Evolutionary conservation across 768 basidiomycete species (phyloP).

Genomic region (Pisolithus microcarpus): DNA sequence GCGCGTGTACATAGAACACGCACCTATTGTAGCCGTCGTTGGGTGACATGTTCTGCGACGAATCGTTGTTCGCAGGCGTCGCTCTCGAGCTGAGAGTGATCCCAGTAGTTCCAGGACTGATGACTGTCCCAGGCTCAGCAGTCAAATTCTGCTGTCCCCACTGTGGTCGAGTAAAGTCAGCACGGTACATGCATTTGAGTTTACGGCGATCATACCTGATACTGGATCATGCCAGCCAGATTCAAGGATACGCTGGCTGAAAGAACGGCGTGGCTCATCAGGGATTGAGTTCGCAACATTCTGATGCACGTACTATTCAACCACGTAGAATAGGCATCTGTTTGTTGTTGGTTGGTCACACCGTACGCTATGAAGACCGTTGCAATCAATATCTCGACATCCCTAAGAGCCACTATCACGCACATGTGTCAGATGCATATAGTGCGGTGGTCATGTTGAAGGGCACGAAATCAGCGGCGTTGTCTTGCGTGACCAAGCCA

Average conservation of each 20-base stretch:
- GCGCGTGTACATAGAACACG: slow-evolving; percentile 6
- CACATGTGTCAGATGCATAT: slow-evolving; percentile 16
- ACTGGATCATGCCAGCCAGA: slow-evolving; percentile 19
- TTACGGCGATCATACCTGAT: slow-evolving; percentile 18
- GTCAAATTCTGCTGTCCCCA: slow-evolving; percentile 53
- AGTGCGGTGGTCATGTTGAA: slow-evolving; percentile 48
- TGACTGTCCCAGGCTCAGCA: slow-evolving; percentile 37
- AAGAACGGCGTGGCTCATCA: slow-evolving; percentile 4
- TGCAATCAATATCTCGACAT: not conserved
- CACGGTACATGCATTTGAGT: not conserved
- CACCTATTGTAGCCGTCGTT: slow-evolving; percentile 55
- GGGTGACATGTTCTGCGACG: slow-evolving; percentile 43
- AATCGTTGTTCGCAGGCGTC: slow-evolving; percentile 25
- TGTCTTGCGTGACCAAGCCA: slow-evolving; percentile 55
- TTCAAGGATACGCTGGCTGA: slow-evolving; percentile 37
- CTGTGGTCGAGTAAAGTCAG: slow-evolving; percentile 24
- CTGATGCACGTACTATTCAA: slow-evolving; percentile 33
- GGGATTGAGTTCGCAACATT: not conserved
- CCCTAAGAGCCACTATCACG: not conserved
- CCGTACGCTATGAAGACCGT: slow-evolving; percentile 28
- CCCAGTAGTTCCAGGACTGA: slow-evolving; percentile 27
- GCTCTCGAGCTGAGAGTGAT: slow-evolving; percentile 25
- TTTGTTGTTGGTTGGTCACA: slow-evolving; percentile 46
- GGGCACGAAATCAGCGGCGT: slow-evolving; percentile 49
- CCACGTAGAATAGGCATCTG: slow-evolving; percentile 50